Base-by-base conservation (phyloP, 805 yeast species). In the Wickerhamiella sergipiensis region DNA sequence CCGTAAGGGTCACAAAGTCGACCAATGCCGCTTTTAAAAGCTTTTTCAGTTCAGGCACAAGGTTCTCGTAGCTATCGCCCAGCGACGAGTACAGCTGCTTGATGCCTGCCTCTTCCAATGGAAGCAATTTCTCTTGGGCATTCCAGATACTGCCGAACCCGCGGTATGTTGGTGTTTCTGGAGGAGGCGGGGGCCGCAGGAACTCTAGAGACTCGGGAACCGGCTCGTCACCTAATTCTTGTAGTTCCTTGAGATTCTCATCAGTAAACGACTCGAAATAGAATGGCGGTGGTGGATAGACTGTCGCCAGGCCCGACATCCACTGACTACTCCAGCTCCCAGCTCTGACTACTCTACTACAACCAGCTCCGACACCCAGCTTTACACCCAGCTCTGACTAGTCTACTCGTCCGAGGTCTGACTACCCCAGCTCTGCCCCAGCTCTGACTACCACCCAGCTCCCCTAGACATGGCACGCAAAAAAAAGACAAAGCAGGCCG, bases 281-380 rank as follows among this genome's bases (percentile, higher is more conserved):
- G 8, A 85, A 84, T 8, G 98, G 98, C 2, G 98, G 97, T 1
- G 95, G 94, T 1, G 98, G 98, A 58, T 85, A 92, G 43, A 90
- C 72, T 6, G 95, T 79, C 15, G 95, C 75, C 36, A 71, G 61
- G 22, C 66, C 68, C 17, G 55, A 53, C 62, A 59, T 59, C 26
- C n/a, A n/a, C n/a, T n/a, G n/a, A n/a, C n/a, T n/a, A n/a, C n/a
- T n/a, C n/a, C n/a, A n/a, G n/a, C n/a, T n/a, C n/a, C n/a, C n/a
- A n/a, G 8, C 26, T 24, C 4, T 33, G 9, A 40, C 15, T 12
- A 19, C 15, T 17, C n/a, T n/a, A n/a, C n/a, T n/a, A n/a, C n/a
- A n/a, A n/a, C n/a, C n/a, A n/a, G n/a, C n/a, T n/a, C n/a, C n/a
- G n/a, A n/a, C n/a, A n/a, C n/a, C n/a, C n/a, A n/a, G n/a, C n/a